Percentiles rank a stretch among this genome's conserved stretches.
Evolutionary conservation across 2,329 filamentous ascomycete species (phyloP).

Genomic region (Xylaria sp.): DNA sequence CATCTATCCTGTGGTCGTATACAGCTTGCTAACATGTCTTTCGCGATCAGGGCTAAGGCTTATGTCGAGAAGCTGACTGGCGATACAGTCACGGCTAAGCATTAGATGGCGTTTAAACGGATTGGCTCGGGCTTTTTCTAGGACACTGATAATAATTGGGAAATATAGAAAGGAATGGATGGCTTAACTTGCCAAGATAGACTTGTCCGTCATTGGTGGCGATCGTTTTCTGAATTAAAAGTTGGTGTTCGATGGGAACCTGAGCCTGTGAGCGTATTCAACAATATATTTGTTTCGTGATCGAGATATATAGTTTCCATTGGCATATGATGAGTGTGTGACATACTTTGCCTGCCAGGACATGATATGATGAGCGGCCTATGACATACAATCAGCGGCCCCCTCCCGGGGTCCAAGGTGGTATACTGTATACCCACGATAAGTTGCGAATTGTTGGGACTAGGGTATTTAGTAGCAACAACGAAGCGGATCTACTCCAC

Average conservation of each 20-base stretch:
- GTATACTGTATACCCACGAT: too few species aligned
- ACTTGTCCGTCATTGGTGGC: conserved; percentile 8
- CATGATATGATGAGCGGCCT: too few species aligned
- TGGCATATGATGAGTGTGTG: background rate
- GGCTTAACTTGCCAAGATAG: conserved; percentile 21
- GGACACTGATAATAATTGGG: conserved; percentile 27
- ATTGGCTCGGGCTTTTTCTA: conserved; percentile 30
- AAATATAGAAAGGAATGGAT: conserved; percentile 17
- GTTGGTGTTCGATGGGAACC: conserved; percentile 6
- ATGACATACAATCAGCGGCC: too few species aligned
- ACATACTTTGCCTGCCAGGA: too few species aligned
- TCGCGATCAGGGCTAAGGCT: conserved; percentile 62
- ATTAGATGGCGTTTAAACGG: conserved; percentile 55
- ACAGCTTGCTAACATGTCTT: conserved; percentile 34
- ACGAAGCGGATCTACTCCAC: too few species aligned
- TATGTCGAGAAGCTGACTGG: conserved; percentile 72
- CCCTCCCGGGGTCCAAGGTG: too few species aligned
- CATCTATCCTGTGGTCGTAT: conserved; percentile 3
- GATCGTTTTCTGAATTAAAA: conserved; percentile 4
- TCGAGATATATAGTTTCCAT: background rate
- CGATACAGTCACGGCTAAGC: conserved; percentile 68
- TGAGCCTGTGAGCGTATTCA: conserved; percentile 6
- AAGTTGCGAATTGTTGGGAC: too few species aligned
- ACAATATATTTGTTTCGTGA: background rate
- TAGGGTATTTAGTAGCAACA: too few species aligned